phyloP scores from a whole-genome alignment of 73 alveolate genomes.

The Symbiodinium natans region DNA sequence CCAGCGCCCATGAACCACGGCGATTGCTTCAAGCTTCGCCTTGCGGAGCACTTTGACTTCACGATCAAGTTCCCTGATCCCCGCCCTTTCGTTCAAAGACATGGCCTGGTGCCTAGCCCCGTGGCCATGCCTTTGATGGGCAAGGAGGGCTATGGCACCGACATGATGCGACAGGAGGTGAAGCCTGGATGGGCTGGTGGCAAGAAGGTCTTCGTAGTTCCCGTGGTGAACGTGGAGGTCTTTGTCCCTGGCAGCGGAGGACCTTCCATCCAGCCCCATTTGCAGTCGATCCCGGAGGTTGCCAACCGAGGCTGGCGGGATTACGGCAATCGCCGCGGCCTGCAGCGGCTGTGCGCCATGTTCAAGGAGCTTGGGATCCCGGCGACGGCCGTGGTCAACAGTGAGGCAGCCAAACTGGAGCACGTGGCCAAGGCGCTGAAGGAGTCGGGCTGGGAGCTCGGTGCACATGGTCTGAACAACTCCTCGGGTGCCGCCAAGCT shows the following conservation, averaged over 20 bases:
- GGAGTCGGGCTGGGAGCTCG: too few relatives aligned
- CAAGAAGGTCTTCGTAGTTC: conserved; percentile 54
- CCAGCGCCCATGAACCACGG: conserved; percentile 82
- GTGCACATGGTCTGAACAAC: too few relatives aligned
- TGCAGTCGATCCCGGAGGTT: conserved; percentile 43
- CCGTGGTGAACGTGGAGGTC: conserved; percentile 70
- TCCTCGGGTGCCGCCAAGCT: conserved; percentile 63
- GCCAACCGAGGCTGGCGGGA: conserved; percentile 67
- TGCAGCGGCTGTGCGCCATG: conserved; percentile 35
- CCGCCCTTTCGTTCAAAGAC: conserved; percentile 59
- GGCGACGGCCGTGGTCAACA: conserved; percentile 53
- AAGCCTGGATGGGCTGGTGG: conserved; percentile 74
- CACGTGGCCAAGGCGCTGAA: conserved; percentile 61
- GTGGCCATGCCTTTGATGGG: conserved; percentile 58
- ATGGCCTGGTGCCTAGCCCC: conserved; percentile 30
- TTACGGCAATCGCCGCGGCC: conserved; percentile 47
- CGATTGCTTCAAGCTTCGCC: conserved; percentile 43
- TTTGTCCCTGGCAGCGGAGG: conserved; percentile 46
- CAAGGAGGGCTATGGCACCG: conserved; percentile 49
- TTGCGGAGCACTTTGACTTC: conserved; percentile 50
- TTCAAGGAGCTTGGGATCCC: conserved; percentile 47
- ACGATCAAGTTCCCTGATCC: conserved; percentile 55
- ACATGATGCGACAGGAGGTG: conserved; percentile 31
- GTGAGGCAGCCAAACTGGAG: conserved; percentile 48
- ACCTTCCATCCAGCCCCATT: conserved; percentile 56